Evolutionary conservation across 2,329 filamentous ascomycete species (phyloP).

Genomic region (Westerdykella sp.): DNA sequence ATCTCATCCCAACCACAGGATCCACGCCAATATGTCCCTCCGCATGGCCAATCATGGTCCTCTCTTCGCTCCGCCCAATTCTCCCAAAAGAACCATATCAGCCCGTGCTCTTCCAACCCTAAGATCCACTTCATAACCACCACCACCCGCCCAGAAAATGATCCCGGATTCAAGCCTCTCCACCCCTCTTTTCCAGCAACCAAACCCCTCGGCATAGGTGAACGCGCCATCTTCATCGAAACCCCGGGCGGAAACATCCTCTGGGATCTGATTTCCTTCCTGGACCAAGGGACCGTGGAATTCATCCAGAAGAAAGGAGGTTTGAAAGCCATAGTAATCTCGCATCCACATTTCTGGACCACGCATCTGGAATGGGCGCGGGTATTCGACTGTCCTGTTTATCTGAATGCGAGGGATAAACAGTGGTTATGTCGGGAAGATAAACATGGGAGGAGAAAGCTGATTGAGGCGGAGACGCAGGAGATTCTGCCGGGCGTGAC

Average conservation of each 20-base stretch:
- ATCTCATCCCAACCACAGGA: slow-evolving; percentile 34
- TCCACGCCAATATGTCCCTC: slow-evolving; percentile 63
- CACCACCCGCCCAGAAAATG: slow-evolving; percentile 31
- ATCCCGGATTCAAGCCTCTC: not conserved
- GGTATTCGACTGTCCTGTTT: slow-evolving; percentile 64
- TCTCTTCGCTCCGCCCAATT: slow-evolving; percentile 46
- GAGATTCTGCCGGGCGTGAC: slow-evolving; percentile 47
- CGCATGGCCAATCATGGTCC: slow-evolving; percentile 59
- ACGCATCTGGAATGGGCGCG: slow-evolving; percentile 69
- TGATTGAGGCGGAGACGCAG: slow-evolving; percentile 38
- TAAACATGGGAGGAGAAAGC: slow-evolving; percentile 37
- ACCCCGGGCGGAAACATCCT: slow-evolving; percentile 64
- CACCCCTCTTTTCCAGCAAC: slow-evolving; percentile 34
- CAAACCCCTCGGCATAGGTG: slow-evolving; percentile 59
- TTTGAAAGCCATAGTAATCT: slow-evolving; percentile 64
- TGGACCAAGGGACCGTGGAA: slow-evolving; percentile 59
- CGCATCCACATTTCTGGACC: slow-evolving; percentile 77
- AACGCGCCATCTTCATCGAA: slow-evolving; percentile 63
- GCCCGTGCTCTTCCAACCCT: slow-evolving; percentile 42
- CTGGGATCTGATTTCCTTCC: slow-evolving; percentile 69
- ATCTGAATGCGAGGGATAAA: slow-evolving; percentile 58
- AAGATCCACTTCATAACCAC: slow-evolving; percentile 43
- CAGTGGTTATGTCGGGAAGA: slow-evolving; percentile 55
- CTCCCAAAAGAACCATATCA: slow-evolving; percentile 51
- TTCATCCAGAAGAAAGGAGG: slow-evolving; percentile 58